A percentile compares a stretch with the other conserved stretches of the same genome.
phyloP scores from a whole-genome alignment of 768 basidiomycete species.

The Russula compacta region DNA sequence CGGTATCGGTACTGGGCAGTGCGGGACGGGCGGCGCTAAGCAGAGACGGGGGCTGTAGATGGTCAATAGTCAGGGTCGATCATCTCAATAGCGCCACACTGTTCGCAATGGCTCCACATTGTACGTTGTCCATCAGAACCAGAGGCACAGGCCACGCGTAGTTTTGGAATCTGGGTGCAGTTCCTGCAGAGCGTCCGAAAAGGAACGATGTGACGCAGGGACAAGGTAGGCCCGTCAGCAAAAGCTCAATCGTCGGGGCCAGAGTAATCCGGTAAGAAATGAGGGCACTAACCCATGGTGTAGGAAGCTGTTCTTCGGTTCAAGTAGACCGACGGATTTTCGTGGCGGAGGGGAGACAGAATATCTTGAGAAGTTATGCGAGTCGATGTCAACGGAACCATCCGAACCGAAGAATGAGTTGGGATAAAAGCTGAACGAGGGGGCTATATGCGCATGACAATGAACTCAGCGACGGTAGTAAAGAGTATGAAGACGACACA shows the following conservation, averaged over 20 bases:
- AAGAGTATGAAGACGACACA: not conserved
- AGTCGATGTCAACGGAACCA: slow-evolving; percentile 40
- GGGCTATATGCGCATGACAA: slow-evolving; percentile 28
- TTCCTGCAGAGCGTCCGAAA: slow-evolving; percentile 32
- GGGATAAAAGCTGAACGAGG: slow-evolving; percentile 50
- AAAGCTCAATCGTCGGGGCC: not conserved
- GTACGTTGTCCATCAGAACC: slow-evolving; percentile 61
- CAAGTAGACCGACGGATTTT: slow-evolving; percentile 51
- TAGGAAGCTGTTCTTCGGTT: slow-evolving; percentile 46
- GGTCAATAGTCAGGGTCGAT: slow-evolving; percentile 55
- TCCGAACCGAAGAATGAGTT: slow-evolving; percentile 14
- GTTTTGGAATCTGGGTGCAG: slow-evolving; percentile 76
- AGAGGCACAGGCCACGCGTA: slow-evolving; percentile 68
- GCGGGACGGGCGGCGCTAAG: not conserved
- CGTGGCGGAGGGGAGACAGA: slow-evolving; percentile 34
- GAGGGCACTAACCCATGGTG: slow-evolving; percentile 60
- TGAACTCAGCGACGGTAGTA: slow-evolving; percentile 22
- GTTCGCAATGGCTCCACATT: slow-evolving; percentile 85
- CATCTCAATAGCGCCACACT: slow-evolving; percentile 85
- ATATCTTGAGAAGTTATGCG: slow-evolving; percentile 24
- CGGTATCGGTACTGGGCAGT: not conserved
- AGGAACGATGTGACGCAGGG: not conserved
- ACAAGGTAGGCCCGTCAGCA: slow-evolving; percentile 11
- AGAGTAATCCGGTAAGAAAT: not conserved
- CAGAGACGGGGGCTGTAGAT: not conserved